Percentiles rank a stretch among this genome's conserved stretches.
phyloP scores from a whole-genome alignment of 176 grass and related monocot species.

The Musa troglodytarum region DNA sequence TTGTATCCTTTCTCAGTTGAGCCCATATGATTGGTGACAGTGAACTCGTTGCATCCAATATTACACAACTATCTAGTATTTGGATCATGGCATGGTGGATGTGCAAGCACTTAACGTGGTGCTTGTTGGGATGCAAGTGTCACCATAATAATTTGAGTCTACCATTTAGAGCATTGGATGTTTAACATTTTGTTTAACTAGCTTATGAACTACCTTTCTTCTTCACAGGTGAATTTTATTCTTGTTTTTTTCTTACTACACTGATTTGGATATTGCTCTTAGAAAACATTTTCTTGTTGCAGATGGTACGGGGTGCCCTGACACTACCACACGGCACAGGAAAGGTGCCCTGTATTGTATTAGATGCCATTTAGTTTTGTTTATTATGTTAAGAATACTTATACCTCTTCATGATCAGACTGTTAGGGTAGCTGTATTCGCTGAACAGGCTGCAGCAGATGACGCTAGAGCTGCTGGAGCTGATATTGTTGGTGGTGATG shows the following conservation, averaged over 20 bases:
- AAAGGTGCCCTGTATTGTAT: conserved; percentile 34
- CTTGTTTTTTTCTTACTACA: background rate
- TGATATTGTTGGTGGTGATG: conserved; percentile 73
- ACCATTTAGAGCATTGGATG: too few relatives aligned
- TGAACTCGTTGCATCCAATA: too few relatives aligned
- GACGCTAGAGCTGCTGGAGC: conserved; percentile 83
- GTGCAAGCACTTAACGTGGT: too few relatives aligned
- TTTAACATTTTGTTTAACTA: too few relatives aligned
- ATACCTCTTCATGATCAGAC: conserved; percentile 33
- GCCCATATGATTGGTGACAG: too few relatives aligned
- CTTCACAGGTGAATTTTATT: background rate
- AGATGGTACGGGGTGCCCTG: conserved; percentile 96
- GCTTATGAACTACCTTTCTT: too few relatives aligned
- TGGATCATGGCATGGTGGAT: too few relatives aligned
- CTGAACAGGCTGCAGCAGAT: conserved; percentile 75
- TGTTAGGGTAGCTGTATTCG: conserved; percentile 98
- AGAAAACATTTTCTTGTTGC: conserved; percentile 5
- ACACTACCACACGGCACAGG: conserved; percentile 95
- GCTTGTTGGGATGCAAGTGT: too few relatives aligned
- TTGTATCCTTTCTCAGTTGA: too few relatives aligned
- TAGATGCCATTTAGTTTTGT: background rate
- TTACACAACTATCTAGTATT: too few relatives aligned
- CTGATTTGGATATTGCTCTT: background rate
- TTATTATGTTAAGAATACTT: conserved; percentile 14
- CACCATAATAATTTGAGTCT: too few relatives aligned